These are phyloP conservation scores for Linum lewisii DNA, from an alignment of 345 rosid genomes.

Conservation along the genomic window DNA sequence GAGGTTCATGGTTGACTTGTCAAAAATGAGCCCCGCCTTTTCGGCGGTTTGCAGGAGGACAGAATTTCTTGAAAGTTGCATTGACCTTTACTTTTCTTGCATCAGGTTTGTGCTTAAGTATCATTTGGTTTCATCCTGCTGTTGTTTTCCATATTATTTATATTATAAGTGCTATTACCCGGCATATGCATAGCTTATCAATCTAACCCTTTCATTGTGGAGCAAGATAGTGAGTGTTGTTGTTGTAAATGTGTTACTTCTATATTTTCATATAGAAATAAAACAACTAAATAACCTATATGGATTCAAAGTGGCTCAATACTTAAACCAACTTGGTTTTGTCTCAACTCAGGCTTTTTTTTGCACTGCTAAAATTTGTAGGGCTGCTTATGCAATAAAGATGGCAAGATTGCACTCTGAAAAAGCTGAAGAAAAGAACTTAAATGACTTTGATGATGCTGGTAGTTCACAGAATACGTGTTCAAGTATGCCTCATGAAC, in stretches of 20 bases:
- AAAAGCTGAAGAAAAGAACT: conserved; percentile 65
- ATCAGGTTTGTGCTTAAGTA: conserved; percentile 55
- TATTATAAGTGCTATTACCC: background rate
- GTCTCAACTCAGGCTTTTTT: background rate
- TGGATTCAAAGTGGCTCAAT: background rate
- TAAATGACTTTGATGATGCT: conserved; percentile 68
- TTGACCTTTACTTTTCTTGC: conserved; percentile 92
- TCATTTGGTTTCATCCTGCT: conserved; percentile 14
- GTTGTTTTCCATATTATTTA: conserved; percentile 10
- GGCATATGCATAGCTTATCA: background rate
- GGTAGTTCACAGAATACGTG: conserved; percentile 69
- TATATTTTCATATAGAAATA: conserved; percentile 2
- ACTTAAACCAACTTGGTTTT: background rate
- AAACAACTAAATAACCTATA: background rate
- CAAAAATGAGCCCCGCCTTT: conserved; percentile 93
- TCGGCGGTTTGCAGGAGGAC: conserved; percentile 87
- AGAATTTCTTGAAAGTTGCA: conserved; percentile 86
- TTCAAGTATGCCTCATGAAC: conserved; percentile 81
- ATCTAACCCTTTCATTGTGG: background rate
- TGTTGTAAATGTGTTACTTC: too few relatives aligned
- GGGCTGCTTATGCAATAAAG: conserved; percentile 87
- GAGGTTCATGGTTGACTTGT: conserved; percentile 98
- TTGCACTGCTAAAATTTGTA: conserved; percentile 18
- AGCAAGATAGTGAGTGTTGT: background rate
- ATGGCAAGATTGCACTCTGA: conserved; percentile 70